Percentiles rank a stretch among this genome's conserved stretches.
Evolutionary conservation across 1,139 yeast species (phyloP).

Genomic region (Blastobotrys persicus): DNA sequence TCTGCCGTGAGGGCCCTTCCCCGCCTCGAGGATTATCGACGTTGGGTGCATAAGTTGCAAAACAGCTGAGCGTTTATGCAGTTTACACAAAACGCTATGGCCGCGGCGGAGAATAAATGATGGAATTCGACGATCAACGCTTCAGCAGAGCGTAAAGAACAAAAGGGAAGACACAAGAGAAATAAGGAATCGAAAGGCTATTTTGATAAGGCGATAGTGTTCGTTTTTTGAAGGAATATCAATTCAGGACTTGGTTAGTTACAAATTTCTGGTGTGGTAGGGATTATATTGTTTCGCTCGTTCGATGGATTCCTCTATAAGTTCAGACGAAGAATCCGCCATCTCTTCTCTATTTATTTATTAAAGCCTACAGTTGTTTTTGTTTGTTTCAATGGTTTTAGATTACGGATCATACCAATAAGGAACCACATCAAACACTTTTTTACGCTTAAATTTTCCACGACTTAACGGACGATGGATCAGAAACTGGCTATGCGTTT

Average conservation of each 20-base stretch:
- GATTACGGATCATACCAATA: neutral
- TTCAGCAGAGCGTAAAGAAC: neutral
- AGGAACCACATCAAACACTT: constrained; percentile 1
- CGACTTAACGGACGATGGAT: constrained; percentile 10
- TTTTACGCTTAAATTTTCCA: neutral
- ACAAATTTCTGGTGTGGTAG: neutral
- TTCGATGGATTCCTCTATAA: neutral
- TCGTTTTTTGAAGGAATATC: neutral
- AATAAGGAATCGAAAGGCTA: neutral
- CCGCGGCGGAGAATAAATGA: neutral
- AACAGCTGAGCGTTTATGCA: neutral
- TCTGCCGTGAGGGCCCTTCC: too few relatives aligned
- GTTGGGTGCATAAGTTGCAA: neutral
- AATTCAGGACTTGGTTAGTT: neutral
- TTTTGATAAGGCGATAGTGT: neutral
- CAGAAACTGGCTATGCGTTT: constrained; percentile 16
- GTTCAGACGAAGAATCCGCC: neutral
- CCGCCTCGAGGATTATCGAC: too few relatives aligned
- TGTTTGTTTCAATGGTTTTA: neutral
- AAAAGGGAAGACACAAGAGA: neutral
- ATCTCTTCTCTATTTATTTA: neutral
- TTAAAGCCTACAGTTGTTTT: neutral
- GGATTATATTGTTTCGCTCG: neutral
- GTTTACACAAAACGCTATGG: neutral
- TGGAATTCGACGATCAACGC: neutral